These are phyloP conservation scores for Ustilago loliicola DNA, from an alignment of 1,284 basidiomycete genomes.

Conservation along the genomic window DNA sequence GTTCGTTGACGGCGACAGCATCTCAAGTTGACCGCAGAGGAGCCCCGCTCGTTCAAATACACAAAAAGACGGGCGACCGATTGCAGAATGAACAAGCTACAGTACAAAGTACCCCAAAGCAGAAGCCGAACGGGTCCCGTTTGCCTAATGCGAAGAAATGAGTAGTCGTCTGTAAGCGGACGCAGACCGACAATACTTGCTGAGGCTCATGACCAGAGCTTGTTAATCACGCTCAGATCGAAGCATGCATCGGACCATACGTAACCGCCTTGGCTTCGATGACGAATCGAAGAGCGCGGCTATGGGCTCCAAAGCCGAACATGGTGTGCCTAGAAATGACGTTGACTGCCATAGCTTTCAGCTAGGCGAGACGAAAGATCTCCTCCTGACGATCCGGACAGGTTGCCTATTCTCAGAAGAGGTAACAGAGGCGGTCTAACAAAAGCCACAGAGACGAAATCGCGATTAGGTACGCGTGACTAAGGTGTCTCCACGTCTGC, in stretches of 20 bases:
- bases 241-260: constrained; percentile 7
- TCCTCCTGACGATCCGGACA: neutral
- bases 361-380: neutral
- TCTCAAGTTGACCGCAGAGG: neutral
- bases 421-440: neutral
- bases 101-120: neutral
- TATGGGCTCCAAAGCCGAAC: neutral
- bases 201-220: neutral
- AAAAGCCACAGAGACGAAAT: neutral
- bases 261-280: neutral
- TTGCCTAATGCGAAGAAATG: neutral
- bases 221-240: constrained; percentile 12
- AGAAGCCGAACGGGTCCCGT: neutral
- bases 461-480: constrained; percentile 19
- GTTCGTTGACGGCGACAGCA: neutral
- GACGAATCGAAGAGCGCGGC: neutral
- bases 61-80: neutral
- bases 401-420: neutral
- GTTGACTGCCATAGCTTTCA: neutral
- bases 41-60: neutral
- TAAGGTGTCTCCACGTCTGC: constrained; percentile 29
- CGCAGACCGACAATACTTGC: neutral
- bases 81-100: too few relatives aligned
- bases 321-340: neutral
- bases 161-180: neutral